Evolutionary conservation across 306 rosid genomes (phyloP).

Genomic region (Trifolium pratense): DNA sequence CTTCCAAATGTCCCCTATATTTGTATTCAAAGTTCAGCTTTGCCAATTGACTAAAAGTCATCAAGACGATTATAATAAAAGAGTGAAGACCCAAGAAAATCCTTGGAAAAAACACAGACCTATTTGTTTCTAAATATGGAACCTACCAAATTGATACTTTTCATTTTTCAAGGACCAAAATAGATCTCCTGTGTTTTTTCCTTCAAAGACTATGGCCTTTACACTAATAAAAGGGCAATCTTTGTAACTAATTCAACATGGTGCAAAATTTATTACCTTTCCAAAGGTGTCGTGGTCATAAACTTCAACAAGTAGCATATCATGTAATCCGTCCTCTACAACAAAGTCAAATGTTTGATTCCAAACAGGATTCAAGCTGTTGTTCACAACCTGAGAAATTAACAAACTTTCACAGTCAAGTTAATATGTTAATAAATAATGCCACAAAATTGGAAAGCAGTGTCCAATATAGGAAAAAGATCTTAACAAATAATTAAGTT

Average conservation of each 20-base stretch:
- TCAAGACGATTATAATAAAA: background rate
- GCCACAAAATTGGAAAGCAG: constrained; percentile 29
- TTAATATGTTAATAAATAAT: constrained; percentile 20
- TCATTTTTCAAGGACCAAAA: background rate
- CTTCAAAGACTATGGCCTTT: background rate
- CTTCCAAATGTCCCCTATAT: background rate
- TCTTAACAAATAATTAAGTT: constrained; percentile 7
- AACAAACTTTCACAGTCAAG: constrained; percentile 22
- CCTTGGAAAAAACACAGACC: background rate
- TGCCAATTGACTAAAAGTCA: constrained; percentile 12
- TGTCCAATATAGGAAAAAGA: constrained; percentile 1
- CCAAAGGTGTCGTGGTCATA: constrained; percentile 98
- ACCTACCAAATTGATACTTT: background rate
- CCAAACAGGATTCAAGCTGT: constrained; percentile 93
- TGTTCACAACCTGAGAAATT: constrained; percentile 81
- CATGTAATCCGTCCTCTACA: constrained; percentile 96
- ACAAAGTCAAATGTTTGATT: constrained; percentile 96
- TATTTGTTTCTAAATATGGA: background rate
- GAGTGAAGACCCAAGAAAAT: background rate
- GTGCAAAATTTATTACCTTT: constrained; percentile 60
- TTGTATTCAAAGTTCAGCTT: constrained; percentile 19
- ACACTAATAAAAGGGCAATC: background rate
- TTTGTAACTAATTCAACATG: constrained; percentile 6
- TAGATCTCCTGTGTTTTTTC: background rate
- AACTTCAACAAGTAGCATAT: constrained; percentile 87